Evolutionary conservation across 164 flowering plant species (phyloP).

Genomic region (Stephania yunnanensis): DNA sequence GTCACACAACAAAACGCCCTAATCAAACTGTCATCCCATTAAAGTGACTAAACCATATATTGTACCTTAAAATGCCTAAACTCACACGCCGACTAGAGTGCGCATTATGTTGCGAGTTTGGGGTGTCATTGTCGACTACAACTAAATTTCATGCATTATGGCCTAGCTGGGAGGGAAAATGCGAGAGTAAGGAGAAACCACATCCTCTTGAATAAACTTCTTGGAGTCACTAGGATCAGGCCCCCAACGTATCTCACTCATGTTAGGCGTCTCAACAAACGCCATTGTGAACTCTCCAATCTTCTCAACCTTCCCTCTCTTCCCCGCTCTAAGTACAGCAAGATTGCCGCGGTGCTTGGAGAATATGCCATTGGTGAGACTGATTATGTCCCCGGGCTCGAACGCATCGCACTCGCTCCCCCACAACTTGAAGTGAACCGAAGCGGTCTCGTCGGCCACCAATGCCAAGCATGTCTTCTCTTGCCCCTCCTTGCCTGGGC

Average conservation of each 20-base stretch:
- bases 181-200: constrained; percentile 47
- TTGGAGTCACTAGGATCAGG: constrained; percentile 43
- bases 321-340: constrained; percentile 61
- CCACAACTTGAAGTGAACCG: constrained; percentile 81
- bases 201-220: constrained; percentile 41
- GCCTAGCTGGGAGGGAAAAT: constrained; percentile 40
- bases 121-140: no score
- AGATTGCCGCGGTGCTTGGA: constrained; percentile 43
- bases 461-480: constrained; percentile 59
- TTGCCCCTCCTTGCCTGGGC: constrained; percentile 32
- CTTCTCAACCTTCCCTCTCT: constrained; percentile 61
- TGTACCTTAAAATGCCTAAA: no score
- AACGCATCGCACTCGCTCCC: constrained; percentile 73
- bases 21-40: no score
- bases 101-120: no score
- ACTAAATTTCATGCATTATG: constrained; percentile 18
- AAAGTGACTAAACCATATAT: no score
- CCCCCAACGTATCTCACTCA: constrained; percentile 71
- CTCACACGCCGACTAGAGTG: no score
- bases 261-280: constrained; percentile 57
- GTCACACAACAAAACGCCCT: no score
- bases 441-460: constrained; percentile 81
- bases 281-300: constrained; percentile 69
- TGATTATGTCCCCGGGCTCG: constrained; percentile 58
- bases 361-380: constrained; percentile 54